Evolutionary conservation across 805 yeast genomes (phyloP).

Genomic region (Ogataea populi-albae): DNA sequence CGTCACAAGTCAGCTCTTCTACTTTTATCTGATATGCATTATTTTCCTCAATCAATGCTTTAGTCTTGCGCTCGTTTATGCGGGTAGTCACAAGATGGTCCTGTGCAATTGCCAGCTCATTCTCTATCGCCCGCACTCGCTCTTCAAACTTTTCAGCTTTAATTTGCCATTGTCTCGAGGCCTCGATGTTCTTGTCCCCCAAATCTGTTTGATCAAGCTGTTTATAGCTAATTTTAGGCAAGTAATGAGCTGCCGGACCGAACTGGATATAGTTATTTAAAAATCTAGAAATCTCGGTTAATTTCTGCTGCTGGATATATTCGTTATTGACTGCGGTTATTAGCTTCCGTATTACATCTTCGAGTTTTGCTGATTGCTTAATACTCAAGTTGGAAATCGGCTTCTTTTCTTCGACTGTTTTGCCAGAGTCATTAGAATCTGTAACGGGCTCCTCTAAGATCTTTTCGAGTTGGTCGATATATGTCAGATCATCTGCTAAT

Average conservation of each 20-base stretch:
- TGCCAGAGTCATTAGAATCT: conserved; percentile 41
- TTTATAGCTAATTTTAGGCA: conserved; percentile 3
- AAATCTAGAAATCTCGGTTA: conserved; percentile 54
- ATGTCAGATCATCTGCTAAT: conserved; percentile 29
- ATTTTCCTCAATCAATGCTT: conserved; percentile 10
- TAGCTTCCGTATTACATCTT: conserved; percentile 52
- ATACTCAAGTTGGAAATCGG: conserved; percentile 58
- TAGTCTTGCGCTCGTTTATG: conserved; percentile 16
- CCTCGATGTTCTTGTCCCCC: conserved; percentile 1
- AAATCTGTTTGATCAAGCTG: background rate
- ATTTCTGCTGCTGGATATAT: conserved; percentile 55
- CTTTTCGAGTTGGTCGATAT: conserved; percentile 6
- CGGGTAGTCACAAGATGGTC: conserved; percentile 22
- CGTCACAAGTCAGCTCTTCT: conserved; percentile 5
- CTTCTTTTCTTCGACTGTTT: conserved; percentile 46
- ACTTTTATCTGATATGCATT: conserved; percentile 1
- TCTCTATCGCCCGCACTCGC: conserved; percentile 17
- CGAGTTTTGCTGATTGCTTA: conserved; percentile 53
- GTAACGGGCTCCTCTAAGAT: conserved; percentile 4
- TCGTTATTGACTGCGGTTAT: conserved; percentile 55
- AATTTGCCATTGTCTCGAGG: conserved; percentile 4
- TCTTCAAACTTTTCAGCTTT: conserved; percentile 20
- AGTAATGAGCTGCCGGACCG: conserved; percentile 5
- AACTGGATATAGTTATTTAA: conserved; percentile 44
- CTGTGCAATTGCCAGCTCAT: conserved; percentile 18